These are phyloP conservation scores for Maudiozyma serrabonitensis DNA, from an alignment of 805 yeast genomes.

Conservation along the genomic window DNA sequence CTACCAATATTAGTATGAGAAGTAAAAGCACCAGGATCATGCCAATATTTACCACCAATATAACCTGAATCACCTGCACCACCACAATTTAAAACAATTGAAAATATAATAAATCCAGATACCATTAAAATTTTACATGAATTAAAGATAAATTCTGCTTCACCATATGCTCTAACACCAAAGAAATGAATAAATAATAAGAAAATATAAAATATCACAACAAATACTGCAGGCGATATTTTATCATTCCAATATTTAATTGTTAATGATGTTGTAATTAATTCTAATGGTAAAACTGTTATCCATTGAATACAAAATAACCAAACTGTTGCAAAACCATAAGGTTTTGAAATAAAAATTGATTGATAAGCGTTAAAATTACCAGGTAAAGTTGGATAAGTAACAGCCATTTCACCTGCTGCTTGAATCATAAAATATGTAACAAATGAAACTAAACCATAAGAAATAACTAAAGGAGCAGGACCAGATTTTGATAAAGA, in stretches of 20 bases:
- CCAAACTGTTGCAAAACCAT: slow-evolving; percentile 69
- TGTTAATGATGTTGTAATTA: slow-evolving; percentile 49
- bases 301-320: slow-evolving; percentile 56
- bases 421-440: slow-evolving; percentile 49
- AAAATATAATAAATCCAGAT: slow-evolving; percentile 47
- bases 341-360: slow-evolving; percentile 49
- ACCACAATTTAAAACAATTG: slow-evolving; percentile 48
- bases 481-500: slow-evolving; percentile 39
- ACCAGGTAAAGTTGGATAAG: slow-evolving; percentile 33
- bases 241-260: slow-evolving; percentile 41
- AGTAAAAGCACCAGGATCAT: slow-evolving; percentile 42
- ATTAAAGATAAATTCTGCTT: slow-evolving; percentile 53
- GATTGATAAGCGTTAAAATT: slow-evolving; percentile 33
- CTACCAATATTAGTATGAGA: slow-evolving; percentile 25
- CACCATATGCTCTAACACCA: slow-evolving; percentile 63
- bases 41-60: slow-evolving; percentile 54
- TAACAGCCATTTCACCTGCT: slow-evolving; percentile 35
- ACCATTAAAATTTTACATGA: slow-evolving; percentile 46
- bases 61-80: slow-evolving; percentile 46
- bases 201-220: slow-evolving; percentile 43
- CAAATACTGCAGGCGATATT: slow-evolving; percentile 45
- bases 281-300: slow-evolving; percentile 55
- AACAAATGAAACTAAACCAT: slow-evolving; percentile 47
- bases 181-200: slow-evolving; percentile 45
- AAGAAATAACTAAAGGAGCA: slow-evolving; percentile 42